Base-by-base conservation (phyloP, 805 yeast species). In the Pichia nakasei region DNA sequence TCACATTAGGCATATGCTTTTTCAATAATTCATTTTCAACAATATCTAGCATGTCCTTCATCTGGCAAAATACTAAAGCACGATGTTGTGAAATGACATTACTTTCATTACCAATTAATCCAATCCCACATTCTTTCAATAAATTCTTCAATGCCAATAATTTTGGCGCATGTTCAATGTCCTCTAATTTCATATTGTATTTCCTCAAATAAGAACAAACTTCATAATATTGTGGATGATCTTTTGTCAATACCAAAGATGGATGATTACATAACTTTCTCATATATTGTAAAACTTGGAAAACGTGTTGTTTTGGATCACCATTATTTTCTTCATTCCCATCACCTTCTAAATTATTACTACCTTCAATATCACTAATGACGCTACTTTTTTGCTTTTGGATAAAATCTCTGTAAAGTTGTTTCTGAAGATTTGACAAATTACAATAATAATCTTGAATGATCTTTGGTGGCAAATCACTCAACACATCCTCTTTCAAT, bases 391-490 rank as follows among this genome's bases (percentile, higher is more conserved):
- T 86, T 57, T 93, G 97, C 58, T 85, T 85, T 55, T 75, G 78
- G 9, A 93, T 88, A 65, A 93, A 93, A 61, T 87, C 95, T 47
- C 80, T 83, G 67, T 93, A 94, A 38, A 93, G 69, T 53, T 81
- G 83, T 56, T 82, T 83, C 61, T 93, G 99, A 45, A 88, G 67
- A 50, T 87, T 95, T 53, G 95, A 86, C 49, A 94, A 70, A 52
- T 93, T 97, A 67, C 98, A 93, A 62, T 93, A 93, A 63, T 93
- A 91, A 67, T 93, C 99, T 62, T 93, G 99, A 52, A 93, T 93
- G 54, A 94, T 93, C 65, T 93, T 93, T 34, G 99, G 99, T 9
- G 99, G 99, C 53, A 93, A 70, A 61, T 93, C 99, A 1, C 94
- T 83, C 43, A 93, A 69, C 5, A 93, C 99, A 53, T 93, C 97